Percentiles rank a stretch among this genome's conserved stretches.
Conservation (phyloP, 768 basidiomycete species). For the Phanerochaete sordida region DNA sequence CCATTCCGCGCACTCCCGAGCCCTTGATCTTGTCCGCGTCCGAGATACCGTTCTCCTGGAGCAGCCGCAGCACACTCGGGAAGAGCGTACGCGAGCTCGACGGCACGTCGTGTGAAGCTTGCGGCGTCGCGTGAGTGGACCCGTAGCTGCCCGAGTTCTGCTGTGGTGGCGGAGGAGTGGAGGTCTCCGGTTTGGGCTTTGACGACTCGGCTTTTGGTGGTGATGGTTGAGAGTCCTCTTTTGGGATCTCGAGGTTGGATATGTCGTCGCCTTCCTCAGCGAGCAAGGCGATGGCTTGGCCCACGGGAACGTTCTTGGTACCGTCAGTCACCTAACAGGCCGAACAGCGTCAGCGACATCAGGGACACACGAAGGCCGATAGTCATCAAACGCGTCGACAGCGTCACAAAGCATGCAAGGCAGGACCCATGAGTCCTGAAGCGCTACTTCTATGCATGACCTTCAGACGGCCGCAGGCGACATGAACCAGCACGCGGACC, state of each 20-base stretch:
- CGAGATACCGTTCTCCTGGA: constrained; percentile 58
- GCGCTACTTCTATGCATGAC: no score
- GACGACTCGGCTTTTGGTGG: constrained; percentile 12
- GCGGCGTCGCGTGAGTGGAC: constrained; percentile 17
- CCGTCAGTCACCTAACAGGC: constrained; percentile 65
- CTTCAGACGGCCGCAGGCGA: no score
- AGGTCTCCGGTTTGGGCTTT: constrained; percentile 29
- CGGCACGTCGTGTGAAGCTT: constrained; percentile 23
- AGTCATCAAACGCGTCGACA: no score
- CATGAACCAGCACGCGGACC: no score
- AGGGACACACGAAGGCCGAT: no score
- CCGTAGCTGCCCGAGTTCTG: constrained; percentile 15
- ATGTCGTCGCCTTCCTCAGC: constrained; percentile 97
- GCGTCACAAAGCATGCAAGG: no score
- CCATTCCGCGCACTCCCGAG: constrained; percentile 87
- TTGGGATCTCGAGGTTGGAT: constrained; percentile 70
- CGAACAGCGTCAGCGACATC: background rate
- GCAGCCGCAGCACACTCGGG: constrained; percentile 84
- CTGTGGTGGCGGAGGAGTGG: constrained; percentile 24
- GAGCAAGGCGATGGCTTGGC: constrained; percentile 85
- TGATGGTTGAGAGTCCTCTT: constrained; percentile 24
- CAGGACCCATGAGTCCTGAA: no score
- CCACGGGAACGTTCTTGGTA: constrained; percentile 80
- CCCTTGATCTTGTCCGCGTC: constrained; percentile 72
- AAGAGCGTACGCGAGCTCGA: constrained; percentile 72